A percentile compares a stretch with the other conserved stretches of the same genome.
Evolutionary conservation across 1,139 yeast genomes (phyloP).

Genomic region (Zygosaccharomyces sapae): DNA sequence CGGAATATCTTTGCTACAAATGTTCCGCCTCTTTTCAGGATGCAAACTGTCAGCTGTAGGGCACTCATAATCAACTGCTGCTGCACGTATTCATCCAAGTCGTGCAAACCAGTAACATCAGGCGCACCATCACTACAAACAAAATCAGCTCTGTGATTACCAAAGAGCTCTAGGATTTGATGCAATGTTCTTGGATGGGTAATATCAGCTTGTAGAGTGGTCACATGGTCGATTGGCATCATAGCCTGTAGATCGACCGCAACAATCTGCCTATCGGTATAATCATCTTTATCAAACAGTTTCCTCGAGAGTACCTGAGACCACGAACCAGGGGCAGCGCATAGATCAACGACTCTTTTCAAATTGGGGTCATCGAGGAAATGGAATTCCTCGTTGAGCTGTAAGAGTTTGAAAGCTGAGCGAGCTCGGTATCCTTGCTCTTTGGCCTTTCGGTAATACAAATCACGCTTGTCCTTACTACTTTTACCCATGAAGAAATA

Average conservation of each 20-base stretch:
- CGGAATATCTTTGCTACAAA: slow-evolving; percentile 95
- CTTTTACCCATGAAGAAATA: slow-evolving; percentile 72
- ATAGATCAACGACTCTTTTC: slow-evolving; percentile 83
- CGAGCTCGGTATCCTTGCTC: slow-evolving; percentile 98
- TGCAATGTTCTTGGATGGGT: slow-evolving; percentile 88
- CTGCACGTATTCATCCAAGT: slow-evolving; percentile 92
- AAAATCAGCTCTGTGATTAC: slow-evolving; percentile 89
- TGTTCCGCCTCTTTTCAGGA: slow-evolving; percentile 81
- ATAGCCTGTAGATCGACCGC: slow-evolving; percentile 96
- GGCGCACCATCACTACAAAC: slow-evolving; percentile 98
- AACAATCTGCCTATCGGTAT: slow-evolving; percentile 62
- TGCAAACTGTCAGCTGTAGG: slow-evolving; percentile 81
- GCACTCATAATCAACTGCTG: slow-evolving; percentile 91
- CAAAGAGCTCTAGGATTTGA: slow-evolving; percentile 71
- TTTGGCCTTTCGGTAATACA: slow-evolving; percentile 86
- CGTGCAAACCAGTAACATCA: slow-evolving; percentile 95
- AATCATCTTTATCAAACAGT: slow-evolving; percentile 42
- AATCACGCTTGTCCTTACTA: slow-evolving; percentile 90
- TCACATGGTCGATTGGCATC: slow-evolving; percentile 89
- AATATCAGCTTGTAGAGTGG: slow-evolving; percentile 89
- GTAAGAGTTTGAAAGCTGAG: slow-evolving; percentile 88
- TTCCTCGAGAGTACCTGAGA: slow-evolving; percentile 86
- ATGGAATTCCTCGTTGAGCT: slow-evolving; percentile 82
- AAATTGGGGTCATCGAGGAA: slow-evolving; percentile 61
- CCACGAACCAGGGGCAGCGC: slow-evolving; percentile 99